These are phyloP conservation scores for Scleroderma bovista DNA, from an alignment of 768 basidiomycete species.

Conservation along the genomic window DNA sequence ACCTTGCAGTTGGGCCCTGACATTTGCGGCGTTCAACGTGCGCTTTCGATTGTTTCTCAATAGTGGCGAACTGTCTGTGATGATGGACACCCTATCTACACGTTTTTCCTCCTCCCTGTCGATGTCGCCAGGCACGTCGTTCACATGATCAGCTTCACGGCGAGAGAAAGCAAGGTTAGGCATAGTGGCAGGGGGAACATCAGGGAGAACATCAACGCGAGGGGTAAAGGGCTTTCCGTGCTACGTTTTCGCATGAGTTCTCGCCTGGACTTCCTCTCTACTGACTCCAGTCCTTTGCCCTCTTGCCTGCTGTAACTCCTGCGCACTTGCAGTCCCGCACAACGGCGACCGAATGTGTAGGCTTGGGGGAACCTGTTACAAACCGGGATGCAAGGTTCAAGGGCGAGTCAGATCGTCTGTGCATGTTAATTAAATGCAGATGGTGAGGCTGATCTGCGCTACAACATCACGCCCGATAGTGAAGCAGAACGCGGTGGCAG, in stretches of 20 bases:
- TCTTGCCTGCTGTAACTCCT: slow-evolving; percentile 15
- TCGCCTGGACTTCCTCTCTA: slow-evolving; percentile 47
- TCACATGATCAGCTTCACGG: background rate
- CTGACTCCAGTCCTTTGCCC: slow-evolving; percentile 41
- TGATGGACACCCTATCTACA: slow-evolving; percentile 35
- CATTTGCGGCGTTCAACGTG: slow-evolving; percentile 16
- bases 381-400: slow-evolving; percentile 11
- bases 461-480: slow-evolving; percentile 6
- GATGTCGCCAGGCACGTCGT: background rate
- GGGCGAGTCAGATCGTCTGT: slow-evolving; percentile 20
- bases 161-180: background rate
- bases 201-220: background rate
- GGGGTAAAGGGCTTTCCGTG: slow-evolving; percentile 33
- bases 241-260: slow-evolving; percentile 42
- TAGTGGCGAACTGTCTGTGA: slow-evolving; percentile 36
- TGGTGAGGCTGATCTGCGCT: slow-evolving; percentile 16
- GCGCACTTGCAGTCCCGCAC: slow-evolving; percentile 15
- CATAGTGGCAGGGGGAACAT: slow-evolving; percentile 5
- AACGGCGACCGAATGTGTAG: slow-evolving; percentile 22
- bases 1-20: slow-evolving; percentile 2
- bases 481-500: slow-evolving; percentile 8
- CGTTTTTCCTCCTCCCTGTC: slow-evolving; percentile 25
- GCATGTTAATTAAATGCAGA: slow-evolving; percentile 8
- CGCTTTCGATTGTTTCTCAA: slow-evolving; percentile 43
- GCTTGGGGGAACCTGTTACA: slow-evolving; percentile 13